phyloP scores from a whole-genome alignment of 2,329 filamentous ascomycete genomes.

The Teratosphaeria zuluensis region DNA sequence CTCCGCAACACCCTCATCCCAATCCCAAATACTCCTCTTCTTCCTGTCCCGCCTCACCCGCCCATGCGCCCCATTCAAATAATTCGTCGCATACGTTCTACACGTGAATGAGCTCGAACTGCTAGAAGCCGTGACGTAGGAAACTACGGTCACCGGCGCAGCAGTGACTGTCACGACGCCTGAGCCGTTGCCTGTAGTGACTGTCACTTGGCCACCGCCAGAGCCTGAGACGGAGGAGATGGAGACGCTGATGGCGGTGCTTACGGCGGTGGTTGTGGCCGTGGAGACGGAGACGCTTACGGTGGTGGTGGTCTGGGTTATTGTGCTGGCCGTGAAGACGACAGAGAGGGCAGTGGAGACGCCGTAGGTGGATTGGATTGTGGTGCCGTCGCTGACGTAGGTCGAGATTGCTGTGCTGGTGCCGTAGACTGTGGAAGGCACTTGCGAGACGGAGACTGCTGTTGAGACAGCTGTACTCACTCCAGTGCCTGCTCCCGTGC shows the following conservation, averaged over 20 bases:
- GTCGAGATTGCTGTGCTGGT: slow-evolving; percentile 17
- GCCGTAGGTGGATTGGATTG: slow-evolving; percentile 15
- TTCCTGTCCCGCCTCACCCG: slow-evolving; percentile 6
- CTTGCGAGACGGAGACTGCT: slow-evolving; percentile 1
- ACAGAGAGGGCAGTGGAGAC: slow-evolving; percentile 18
- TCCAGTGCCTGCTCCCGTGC: slow-evolving; percentile 6
- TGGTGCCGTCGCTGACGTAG: slow-evolving; percentile 17
- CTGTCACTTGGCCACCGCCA: neutral
- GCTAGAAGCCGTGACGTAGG: neutral
- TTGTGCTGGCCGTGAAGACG: slow-evolving; percentile 12
- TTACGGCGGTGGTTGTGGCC: neutral
- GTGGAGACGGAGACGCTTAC: neutral
- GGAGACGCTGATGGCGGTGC: neutral
- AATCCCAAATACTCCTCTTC: slow-evolving; percentile 15
- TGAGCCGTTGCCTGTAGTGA: neutral
- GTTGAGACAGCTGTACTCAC: neutral
- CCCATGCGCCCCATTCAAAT: slow-evolving; percentile 6
- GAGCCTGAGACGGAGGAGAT: neutral
- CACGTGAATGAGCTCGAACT: neutral
- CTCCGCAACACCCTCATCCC: neutral
- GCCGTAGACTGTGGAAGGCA: slow-evolving; percentile 17
- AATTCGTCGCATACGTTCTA: slow-evolving; percentile 1
- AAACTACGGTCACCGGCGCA: neutral
- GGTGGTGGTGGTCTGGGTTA: slow-evolving; percentile 12
- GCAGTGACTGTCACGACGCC: neutral